Base-by-base conservation (phyloP, 495 filamentous ascomycete genomes). In the Trichodelitschia bisporula region DNA sequence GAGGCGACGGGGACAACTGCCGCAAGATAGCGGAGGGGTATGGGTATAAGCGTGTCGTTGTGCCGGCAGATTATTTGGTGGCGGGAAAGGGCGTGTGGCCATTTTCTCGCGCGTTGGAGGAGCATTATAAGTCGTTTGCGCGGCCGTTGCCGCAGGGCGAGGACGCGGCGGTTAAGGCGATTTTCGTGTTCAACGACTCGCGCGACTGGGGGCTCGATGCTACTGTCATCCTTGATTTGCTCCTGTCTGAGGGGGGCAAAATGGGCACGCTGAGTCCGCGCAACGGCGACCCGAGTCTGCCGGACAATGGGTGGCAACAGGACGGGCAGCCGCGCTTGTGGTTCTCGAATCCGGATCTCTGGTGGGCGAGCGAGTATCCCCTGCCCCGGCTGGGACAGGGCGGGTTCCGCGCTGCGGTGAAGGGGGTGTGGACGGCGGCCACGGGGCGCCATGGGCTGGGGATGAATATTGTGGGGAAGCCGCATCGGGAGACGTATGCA, bases 331-430 rank as follows among this genome's bases (percentile, higher is more conserved):
- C 86, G 0, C 57, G 55, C 16, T 50, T 95, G 0, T 92, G 70
- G 54, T 91, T 90, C 56, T 72, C 64, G 3, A 95, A 95, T 48
- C 72, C 77, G 1, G 86, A 99, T 51, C 54, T 95, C 13, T 61
- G 75, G 46, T 99, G 82, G 83, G 71, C 77, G 18, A 70, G 79
- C 0, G 57, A 53, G 13, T 80, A 84, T 48, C 76, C 67, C 33
- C 62, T 83, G n/a, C 79, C 84, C 4, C 71, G 86, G 14, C 64
- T 95, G 15, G 86, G 86, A 4, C 89, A 95, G 52, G 89, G 86
- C 26, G 83, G 72, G 0, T 99, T 95, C 57, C 69, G 72, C 36
- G 67, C 68, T 13, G 75, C 82, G 3, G 43, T 97, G 12, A 61
- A 69, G 35, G 84, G 82, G 3, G 55, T 78, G 1, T 92, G 78